Base-by-base conservation (phyloP, 257 asterid species). In the Asclepias syriaca region DNA sequence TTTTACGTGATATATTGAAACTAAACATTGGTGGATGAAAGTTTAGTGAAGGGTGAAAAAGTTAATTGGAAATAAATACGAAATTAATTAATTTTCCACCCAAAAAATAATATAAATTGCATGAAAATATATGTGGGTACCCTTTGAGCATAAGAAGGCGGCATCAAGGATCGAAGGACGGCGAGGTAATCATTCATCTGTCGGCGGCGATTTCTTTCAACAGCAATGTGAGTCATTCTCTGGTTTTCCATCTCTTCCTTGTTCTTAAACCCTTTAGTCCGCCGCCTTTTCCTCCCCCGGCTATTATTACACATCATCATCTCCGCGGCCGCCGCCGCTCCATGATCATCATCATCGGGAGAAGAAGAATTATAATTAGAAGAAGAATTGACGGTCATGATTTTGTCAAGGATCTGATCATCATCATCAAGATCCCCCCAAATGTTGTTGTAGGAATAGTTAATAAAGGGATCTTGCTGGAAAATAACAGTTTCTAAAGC, bases 101-200 rank as follows among this genome's bases (percentile, higher is more conserved):
- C 39, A 34, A 34, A 3, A 67, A 46, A 37, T 0, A 43, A 6
- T 37, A 55, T 54, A 34, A 29, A 29, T 43, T 69, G 50, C 73
- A 67, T 67, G 64, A 8, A 54, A 37, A 34, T 53, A 34, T 34
- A 34, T 34, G 5, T 34, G 39, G 13, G 11, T 80, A 90, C 97
- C 97, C 97, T 78, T 83, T 85, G 96, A 56, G 96, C 72, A 48
- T 90, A 88, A 11, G 97, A 90, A 39, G 93, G 91, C 6, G 97
- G 97, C 93, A 90, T 90, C 27, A 88, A 68, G 24, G 96, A 87
- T 3, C 96, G 95, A 37, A 91, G 92, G 32, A 85, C 55, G 71
- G 96, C 87, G 55, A 91, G 91, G 74, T 90, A 90, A 37, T 88
- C 93, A 34, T 88, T 90, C 93, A 90, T 87, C 82, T 87, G 97